Percentiles rank a stretch among this genome's conserved stretches.
Evolutionary conservation across 108 stramenopile species (phyloP).

Genomic region (Nitzschia sp.): DNA sequence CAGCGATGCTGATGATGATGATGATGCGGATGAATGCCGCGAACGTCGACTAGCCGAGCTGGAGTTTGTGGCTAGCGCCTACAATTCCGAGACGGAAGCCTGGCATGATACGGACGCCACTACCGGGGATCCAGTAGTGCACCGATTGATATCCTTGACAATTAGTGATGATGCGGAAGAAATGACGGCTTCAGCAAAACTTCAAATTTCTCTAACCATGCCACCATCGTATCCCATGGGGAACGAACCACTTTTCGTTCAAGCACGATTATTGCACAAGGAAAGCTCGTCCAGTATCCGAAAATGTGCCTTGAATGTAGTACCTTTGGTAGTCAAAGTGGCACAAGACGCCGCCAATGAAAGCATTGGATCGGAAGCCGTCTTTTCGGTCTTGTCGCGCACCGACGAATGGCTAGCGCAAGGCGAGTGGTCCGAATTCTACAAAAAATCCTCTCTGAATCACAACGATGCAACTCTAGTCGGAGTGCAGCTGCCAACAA

Average conservation of each 20-base stretch:
- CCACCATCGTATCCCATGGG: slow-evolving; percentile 54
- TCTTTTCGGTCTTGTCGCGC: slow-evolving; percentile 57
- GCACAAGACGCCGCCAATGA: slow-evolving; percentile 33
- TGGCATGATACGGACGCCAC: slow-evolving; percentile 35
- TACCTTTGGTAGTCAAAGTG: slow-evolving; percentile 39
- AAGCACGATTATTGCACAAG: slow-evolving; percentile 1
- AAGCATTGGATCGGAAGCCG: slow-evolving; percentile 57
- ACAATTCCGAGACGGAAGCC: slow-evolving; percentile 55
- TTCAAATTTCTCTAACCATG: slow-evolving; percentile 34
- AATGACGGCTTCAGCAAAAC: not conserved
- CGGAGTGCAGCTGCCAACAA: not conserved
- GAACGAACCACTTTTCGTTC: slow-evolving; percentile 24
- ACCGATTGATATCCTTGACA: slow-evolving; percentile 34
- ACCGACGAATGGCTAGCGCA: slow-evolving; percentile 74
- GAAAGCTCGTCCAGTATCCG: not conserved
- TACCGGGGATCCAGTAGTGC: slow-evolving; percentile 24
- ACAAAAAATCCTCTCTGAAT: not conserved
- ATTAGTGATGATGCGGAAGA: not conserved
- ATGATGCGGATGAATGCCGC: slow-evolving; percentile 27
- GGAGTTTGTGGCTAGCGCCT: slow-evolving; percentile 66
- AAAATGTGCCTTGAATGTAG: slow-evolving; percentile 53
- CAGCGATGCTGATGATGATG: too few relatives aligned
- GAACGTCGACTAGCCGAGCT: slow-evolving; percentile 77
- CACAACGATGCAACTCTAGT: not conserved
- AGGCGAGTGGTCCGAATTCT: slow-evolving; percentile 48